Conservation (phyloP, 2,329 filamentous ascomycete genomes). For the Alternaria angustiovoidea region DNA sequence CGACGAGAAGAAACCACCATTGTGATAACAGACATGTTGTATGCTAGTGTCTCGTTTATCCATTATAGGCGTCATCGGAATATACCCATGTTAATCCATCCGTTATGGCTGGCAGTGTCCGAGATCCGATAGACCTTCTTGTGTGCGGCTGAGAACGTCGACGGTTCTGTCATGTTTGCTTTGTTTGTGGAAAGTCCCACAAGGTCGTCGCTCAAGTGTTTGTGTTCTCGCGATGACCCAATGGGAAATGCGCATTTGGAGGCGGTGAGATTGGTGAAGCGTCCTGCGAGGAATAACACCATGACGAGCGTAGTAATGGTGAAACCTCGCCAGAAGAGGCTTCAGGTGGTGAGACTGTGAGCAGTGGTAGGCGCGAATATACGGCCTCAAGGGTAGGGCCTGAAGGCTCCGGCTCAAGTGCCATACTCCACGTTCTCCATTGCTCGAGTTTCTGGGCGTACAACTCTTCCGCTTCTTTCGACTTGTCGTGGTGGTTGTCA, state of each 20-base stretch:
- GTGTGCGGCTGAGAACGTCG: neutral
- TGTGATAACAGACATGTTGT: neutral
- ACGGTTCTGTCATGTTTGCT: neutral
- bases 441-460: slow-evolving; percentile 17
- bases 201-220: neutral
- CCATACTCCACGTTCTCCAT: slow-evolving; percentile 19
- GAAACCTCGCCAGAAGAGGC: slow-evolving; percentile 15
- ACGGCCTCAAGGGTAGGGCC: neutral
- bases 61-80: neutral
- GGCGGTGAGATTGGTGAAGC: slow-evolving; percentile 17
- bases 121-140: neutral
- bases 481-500: neutral
- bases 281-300: slow-evolving; percentile 1
- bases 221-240: neutral
- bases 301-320: slow-evolving; percentile 17
- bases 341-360: slow-evolving; percentile 13
- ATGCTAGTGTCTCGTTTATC: neutral
- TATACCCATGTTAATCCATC: neutral
- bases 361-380: slow-evolving; percentile 3
- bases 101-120: neutral
- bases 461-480: slow-evolving; percentile 17
- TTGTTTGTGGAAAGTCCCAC: neutral
- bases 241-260: slow-evolving; percentile 16
- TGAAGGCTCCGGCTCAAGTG: slow-evolving; percentile 1
- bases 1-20: slow-evolving; percentile 15